Evolutionary conservation across 2,329 filamentous ascomycete species (phyloP).

Genomic region (Exserohilum rostratum): DNA sequence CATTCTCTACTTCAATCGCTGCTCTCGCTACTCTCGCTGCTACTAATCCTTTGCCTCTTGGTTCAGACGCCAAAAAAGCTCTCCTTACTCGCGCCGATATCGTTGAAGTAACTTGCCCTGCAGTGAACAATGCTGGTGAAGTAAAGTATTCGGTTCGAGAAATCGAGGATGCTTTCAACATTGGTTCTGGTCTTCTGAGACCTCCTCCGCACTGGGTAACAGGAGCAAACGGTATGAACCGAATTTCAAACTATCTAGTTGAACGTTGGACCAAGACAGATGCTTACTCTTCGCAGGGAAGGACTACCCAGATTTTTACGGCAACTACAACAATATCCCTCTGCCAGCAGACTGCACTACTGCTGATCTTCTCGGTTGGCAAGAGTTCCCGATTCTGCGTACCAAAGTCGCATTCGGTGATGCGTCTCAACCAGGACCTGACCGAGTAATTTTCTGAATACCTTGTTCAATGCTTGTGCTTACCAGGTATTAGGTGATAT

Average conservation of each 20-base stretch:
- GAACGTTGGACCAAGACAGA: no score
- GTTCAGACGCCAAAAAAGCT: neutral
- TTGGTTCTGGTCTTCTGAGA: neutral
- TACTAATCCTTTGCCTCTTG: neutral
- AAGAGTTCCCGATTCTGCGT: neutral
- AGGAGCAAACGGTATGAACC: neutral
- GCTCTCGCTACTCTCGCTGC: neutral
- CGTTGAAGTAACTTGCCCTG: neutral
- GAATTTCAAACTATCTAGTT: no score
- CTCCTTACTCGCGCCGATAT: neutral
- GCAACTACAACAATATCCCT: neutral
- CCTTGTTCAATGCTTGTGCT: neutral
- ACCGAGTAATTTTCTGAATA: neutral
- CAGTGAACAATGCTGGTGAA: neutral
- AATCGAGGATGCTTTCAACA: neutral
- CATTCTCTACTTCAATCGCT: neutral
- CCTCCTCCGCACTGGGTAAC: neutral
- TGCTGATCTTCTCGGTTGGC: neutral
- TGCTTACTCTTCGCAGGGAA: no score
- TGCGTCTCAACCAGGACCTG: neutral
- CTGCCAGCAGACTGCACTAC: neutral
- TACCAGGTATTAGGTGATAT: neutral
- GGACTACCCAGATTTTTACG: neutral
- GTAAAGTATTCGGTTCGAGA: neutral
- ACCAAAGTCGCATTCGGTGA: neutral